Conservation (phyloP, 2,329 filamentous ascomycete genomes). For the Aspergillus sp. region DNA sequence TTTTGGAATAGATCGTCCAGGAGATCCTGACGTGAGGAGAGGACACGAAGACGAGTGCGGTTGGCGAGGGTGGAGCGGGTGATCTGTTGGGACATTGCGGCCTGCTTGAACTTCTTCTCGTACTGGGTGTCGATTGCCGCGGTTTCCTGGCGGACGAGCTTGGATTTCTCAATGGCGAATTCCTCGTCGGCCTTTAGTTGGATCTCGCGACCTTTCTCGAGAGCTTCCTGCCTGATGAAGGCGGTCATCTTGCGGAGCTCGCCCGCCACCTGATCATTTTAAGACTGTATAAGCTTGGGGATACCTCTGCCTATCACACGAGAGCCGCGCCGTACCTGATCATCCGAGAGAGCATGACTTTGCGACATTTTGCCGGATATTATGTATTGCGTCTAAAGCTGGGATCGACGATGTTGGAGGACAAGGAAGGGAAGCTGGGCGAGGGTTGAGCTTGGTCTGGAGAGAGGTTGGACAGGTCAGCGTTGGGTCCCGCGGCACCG, state of each 20-base stretch:
- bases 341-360: conserved; percentile 92
- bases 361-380: conserved; percentile 73
- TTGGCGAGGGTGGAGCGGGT: conserved; percentile 94
- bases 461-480: conserved; percentile 20
- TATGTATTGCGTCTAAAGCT: conserved; percentile 12
- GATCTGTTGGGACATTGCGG: conserved; percentile 98
- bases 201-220: conserved; percentile 96
- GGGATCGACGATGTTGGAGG: conserved; percentile 10
- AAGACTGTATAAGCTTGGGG: conserved; percentile 17
- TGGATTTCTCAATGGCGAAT: conserved; percentile 98
- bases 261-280: conserved; percentile 71
- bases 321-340: conserved; percentile 67
- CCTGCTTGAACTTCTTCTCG: conserved; percentile 99
- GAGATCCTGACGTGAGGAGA: conserved; percentile 83
- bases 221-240: conserved; percentile 98
- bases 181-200: conserved; percentile 98
- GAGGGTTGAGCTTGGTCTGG: conserved; percentile 21
- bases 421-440: conserved; percentile 15
- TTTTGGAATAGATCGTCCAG: conserved; percentile 86
- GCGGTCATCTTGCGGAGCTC: conserved; percentile 99
- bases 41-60: conserved; percentile 88
- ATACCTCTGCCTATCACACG: conserved; percentile 17
- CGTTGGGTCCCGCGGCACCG: conserved; percentile 9
- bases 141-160: conserved; percentile 94
- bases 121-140: conserved; percentile 87